Percentiles rank a stretch among this genome's conserved stretches.
Evolutionary conservation across 495 filamentous ascomycete species (phyloP).

Genomic region (Penicillium longicatenatum): DNA sequence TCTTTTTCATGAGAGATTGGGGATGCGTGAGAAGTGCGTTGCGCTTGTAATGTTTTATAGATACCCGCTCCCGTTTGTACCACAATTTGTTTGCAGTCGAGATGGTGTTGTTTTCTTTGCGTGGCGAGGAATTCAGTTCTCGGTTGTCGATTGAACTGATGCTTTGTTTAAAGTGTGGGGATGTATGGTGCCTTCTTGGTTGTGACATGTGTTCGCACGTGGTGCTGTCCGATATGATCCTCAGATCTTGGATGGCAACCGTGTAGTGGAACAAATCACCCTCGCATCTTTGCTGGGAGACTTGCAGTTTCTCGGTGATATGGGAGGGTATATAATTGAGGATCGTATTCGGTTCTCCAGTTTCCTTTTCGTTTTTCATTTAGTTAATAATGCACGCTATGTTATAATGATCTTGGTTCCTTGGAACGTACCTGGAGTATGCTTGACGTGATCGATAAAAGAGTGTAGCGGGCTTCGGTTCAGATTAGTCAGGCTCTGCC

Average conservation of each 20-base stretch:
- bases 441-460: background rate
- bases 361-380: constrained; percentile 27
- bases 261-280: background rate
- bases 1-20: background rate
- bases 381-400: constrained; percentile 29
- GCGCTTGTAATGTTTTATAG: constrained; percentile 35
- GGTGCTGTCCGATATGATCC: background rate
- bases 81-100: background rate
- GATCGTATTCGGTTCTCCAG: constrained; percentile 10
- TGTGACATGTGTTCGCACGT: constrained; percentile 4
- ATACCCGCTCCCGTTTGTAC: constrained; percentile 35
- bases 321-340: constrained; percentile 16
- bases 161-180: background rate
- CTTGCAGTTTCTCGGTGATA: constrained; percentile 7
- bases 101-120: background rate
- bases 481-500: no score
- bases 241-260: background rate
- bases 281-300: background rate
- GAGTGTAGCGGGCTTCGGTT: no score
- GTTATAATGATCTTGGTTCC: constrained; percentile 9
- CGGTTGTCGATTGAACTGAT: background rate
- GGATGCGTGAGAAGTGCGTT: constrained; percentile 8
- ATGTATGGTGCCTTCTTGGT: background rate
- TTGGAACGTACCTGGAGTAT: constrained; percentile 4
- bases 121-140: no score